phyloP scores from a whole-genome alignment of 1,284 basidiomycete genomes.

The Tilletia caries region DNA sequence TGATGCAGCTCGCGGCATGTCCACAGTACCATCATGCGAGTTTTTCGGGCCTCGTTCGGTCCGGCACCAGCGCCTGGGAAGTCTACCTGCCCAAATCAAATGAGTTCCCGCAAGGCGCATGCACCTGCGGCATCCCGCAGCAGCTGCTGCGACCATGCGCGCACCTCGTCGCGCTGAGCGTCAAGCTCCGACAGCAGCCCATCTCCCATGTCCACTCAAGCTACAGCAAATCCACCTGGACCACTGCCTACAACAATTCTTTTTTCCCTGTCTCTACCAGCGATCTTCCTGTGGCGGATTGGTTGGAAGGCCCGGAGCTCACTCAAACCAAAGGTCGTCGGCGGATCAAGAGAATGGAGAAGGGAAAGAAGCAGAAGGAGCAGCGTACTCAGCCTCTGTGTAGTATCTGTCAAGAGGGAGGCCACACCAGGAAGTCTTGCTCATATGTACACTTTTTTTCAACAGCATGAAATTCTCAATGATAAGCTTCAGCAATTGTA shows the following conservation, averaged over 20 bases:
- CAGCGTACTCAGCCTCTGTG: background rate
- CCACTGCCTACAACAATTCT: background rate
- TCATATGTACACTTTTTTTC: too few relatives aligned
- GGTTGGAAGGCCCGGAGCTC: background rate
- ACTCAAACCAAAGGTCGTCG: background rate
- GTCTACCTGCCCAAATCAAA: background rate
- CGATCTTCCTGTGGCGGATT: too few relatives aligned
- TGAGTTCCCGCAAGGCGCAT: background rate
- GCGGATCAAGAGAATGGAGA: background rate
- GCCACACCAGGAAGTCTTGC: too few relatives aligned
- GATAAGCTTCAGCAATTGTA: too few relatives aligned
- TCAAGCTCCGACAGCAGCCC: background rate
- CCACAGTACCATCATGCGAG: background rate
- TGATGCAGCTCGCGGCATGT: background rate
- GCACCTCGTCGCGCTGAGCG: background rate
- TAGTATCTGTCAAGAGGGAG: background rate
- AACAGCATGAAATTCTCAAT: too few relatives aligned
- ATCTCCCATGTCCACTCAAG: background rate
- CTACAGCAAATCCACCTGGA: background rate
- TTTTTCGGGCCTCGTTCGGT: background rate
- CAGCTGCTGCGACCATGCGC: background rate
- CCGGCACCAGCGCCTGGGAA: background rate
- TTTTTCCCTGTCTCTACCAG: background rate
- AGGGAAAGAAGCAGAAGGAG: background rate
- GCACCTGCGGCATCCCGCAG: background rate